A percentile compares a stretch with the other conserved stretches of the same genome.
Evolutionary conservation across 306 rosid species (phyloP).

Genomic region (Pterocarpus macrocarpus): DNA sequence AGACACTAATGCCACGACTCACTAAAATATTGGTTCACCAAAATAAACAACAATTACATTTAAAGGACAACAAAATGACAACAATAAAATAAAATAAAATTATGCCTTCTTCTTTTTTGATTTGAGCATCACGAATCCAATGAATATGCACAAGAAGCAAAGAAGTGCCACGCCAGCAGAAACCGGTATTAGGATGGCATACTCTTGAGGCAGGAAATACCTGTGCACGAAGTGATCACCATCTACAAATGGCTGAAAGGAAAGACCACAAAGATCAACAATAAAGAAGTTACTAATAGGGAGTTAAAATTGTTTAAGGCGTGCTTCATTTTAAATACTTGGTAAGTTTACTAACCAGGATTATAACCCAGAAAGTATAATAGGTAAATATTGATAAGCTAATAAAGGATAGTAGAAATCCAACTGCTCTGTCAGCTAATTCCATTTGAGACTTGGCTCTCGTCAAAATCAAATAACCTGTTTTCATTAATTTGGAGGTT

Average conservation of each 20-base stretch:
- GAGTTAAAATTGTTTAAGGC: conserved; percentile 1
- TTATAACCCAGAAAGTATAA: conserved; percentile 94
- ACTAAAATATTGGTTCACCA: background rate
- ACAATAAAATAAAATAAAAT: background rate
- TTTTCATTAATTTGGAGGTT: too few species aligned
- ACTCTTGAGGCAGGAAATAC: conserved; percentile 92
- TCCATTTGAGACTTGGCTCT: conserved; percentile 59
- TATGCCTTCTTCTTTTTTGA: conserved; percentile 89
- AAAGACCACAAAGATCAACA: conserved; percentile 43
- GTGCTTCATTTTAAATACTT: conserved; percentile 19
- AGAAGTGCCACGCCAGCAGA: conserved; percentile 79
- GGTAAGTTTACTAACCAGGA: conserved; percentile 70
- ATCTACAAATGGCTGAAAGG: conserved; percentile 93
- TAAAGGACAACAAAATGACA: background rate
- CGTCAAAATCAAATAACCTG: too few species aligned
- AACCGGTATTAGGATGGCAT: conserved; percentile 83
- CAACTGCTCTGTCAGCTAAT: conserved; percentile 85
- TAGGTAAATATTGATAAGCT: conserved; percentile 88
- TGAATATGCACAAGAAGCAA: conserved; percentile 75
- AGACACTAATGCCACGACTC: background rate
- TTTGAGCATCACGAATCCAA: conserved; percentile 93
- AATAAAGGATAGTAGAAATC: conserved; percentile 72
- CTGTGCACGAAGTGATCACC: conserved; percentile 82
- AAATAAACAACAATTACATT: background rate
- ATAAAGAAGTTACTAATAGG: background rate